These are phyloP conservation scores for Ustilago esculenta DNA, from an alignment of 1,284 basidiomycete genomes.

Conservation along the genomic window DNA sequence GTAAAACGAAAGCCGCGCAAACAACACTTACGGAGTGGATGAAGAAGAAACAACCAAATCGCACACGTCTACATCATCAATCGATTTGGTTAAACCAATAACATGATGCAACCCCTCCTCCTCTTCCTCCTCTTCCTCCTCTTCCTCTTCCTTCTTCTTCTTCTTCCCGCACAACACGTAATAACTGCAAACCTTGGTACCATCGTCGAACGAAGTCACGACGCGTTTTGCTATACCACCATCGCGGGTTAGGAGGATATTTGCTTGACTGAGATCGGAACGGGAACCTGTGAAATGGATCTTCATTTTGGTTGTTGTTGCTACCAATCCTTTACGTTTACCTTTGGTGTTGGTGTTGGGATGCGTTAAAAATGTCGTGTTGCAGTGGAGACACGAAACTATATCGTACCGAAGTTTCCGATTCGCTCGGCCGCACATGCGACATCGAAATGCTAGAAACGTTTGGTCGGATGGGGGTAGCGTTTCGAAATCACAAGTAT, in stretches of 20 bases:
- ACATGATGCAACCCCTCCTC: no score
- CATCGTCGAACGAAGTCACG: slow-evolving; percentile 17
- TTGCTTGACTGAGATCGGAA: slow-evolving; percentile 27
- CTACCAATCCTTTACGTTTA: no score
- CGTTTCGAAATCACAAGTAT: no score
- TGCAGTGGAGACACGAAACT: slow-evolving; percentile 20
- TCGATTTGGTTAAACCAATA: no score
- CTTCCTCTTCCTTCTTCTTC: no score
- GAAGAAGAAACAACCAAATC: no score
- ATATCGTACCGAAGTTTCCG: slow-evolving; percentile 1
- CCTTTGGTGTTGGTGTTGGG: no score
- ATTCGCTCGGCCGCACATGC: slow-evolving; percentile 26
- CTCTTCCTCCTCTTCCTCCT: no score
- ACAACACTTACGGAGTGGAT: no score
- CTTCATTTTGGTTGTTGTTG: slow-evolving; percentile 13
- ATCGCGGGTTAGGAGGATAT: slow-evolving; percentile 14
- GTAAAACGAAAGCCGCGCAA: no score
- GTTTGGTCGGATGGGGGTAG: slow-evolving; percentile 14
- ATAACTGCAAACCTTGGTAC: slow-evolving; percentile 24
- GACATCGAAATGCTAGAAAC: slow-evolving; percentile 20
- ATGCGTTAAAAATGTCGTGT: slow-evolving; percentile 2
- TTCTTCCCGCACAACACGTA: no score
- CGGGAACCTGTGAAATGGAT: slow-evolving; percentile 16
- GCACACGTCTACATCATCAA: no score
- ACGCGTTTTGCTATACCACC: slow-evolving; percentile 8